Base-by-base conservation (phyloP, 768 basidiomycete species). In the Suillus fuscotomentosus region DNA sequence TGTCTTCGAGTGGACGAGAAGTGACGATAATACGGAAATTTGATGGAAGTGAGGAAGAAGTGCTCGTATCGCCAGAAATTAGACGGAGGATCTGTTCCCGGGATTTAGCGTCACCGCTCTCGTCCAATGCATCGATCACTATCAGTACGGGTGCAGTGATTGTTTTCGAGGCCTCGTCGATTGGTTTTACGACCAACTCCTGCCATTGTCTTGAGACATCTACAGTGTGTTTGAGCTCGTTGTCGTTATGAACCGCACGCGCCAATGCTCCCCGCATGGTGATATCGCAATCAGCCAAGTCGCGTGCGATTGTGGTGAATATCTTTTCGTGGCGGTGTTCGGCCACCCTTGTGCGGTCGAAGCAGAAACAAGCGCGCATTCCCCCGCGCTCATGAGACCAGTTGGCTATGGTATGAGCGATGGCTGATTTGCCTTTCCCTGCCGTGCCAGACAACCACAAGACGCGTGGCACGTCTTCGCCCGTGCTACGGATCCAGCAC, bases 71-170 rank as follows among this genome's bases (percentile, higher is more conserved):
- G 14, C 45, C 24, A 27, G 56, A 17, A 14, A 66, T 36, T 14
- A 66, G 20, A 31, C 22, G 1, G 11, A 76, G 69, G 36, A 74
- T 64, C 9, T n/a, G n/a, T 22, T 54, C 41, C 15, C 66, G 66
- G 56, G 62, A 31, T 6, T 15, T 20, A 24, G 8, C 24, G 39
- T 68, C 59, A 17, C 63, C 63, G 48, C 67, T 67, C 54, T 67
- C 69, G 42, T 71, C 69, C 39, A 73, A 47, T 3, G 60, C 73
- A 55, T 75, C 75, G 24, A 74, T 69, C 42, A 75, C 63, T 22
- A 73, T 53, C 11, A 71, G 39, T 7, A 72, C 62, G 20, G 69
- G 74, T 5, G 68, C 66, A 56, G 65, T n/a, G 41, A 69, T 57
- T 4, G 61, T 50, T 34, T 42, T 42, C 15, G 41, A 42, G 41